phyloP scores from a whole-genome alignment of 306 rosid species.

The Cucurbita moschata region DNA sequence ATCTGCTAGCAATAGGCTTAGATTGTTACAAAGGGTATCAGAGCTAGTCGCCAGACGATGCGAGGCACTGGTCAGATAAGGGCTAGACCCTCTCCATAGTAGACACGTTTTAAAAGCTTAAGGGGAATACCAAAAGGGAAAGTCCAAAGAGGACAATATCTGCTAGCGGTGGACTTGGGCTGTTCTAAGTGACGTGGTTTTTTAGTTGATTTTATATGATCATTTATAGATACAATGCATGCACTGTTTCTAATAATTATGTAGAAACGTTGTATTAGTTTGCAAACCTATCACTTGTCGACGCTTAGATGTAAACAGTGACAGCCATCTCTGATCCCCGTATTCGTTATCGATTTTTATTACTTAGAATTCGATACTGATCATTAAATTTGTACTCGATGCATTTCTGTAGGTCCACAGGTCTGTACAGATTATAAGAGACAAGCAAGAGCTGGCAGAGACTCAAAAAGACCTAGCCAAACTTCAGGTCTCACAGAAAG shows the following conservation, averaged over 20 bases:
- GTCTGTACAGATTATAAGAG: conserved; percentile 88
- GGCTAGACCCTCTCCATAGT: too few relatives aligned
- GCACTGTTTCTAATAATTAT: neutral
- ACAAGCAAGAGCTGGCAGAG: conserved; percentile 93
- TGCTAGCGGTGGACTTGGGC: too few relatives aligned
- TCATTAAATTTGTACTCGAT: neutral
- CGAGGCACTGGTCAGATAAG: too few relatives aligned
- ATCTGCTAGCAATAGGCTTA: too few relatives aligned
- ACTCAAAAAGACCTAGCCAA: conserved; percentile 90
- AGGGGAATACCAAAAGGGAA: too few relatives aligned
- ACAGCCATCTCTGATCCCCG: neutral
- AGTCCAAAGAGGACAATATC: too few relatives aligned
- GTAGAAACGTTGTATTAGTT: neutral
- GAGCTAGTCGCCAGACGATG: too few relatives aligned
- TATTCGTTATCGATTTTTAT: neutral
- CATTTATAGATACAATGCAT: neutral
- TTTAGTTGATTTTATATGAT: neutral
- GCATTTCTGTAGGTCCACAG: conserved; percentile 63
- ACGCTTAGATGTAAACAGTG: neutral
- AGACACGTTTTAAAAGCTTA: too few relatives aligned
- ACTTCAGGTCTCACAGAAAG: conserved; percentile 82
- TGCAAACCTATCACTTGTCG: neutral
- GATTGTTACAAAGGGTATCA: too few relatives aligned
- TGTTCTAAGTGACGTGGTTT: neutral
- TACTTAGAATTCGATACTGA: neutral